A percentile compares a stretch with the other conserved stretches of the same genome.
Conservation (phyloP, 2,329 filamentous ascomycete genomes). For the Xylariaceae sp. region DNA sequence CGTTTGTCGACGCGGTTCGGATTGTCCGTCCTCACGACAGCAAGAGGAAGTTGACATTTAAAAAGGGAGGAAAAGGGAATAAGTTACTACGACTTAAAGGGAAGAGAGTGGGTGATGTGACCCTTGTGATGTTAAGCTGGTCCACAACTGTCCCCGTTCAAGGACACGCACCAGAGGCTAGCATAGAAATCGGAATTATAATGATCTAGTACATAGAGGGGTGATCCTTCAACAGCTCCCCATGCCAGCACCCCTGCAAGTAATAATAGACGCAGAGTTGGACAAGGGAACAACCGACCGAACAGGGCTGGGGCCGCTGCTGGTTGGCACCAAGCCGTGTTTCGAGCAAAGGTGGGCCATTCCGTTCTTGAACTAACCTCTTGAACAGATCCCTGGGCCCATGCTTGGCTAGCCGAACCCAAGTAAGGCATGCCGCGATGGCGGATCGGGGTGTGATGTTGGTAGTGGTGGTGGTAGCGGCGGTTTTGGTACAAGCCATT, state of each 20-base stretch:
- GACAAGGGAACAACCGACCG: constrained; percentile 31
- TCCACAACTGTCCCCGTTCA: constrained; percentile 17
- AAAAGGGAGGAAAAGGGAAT: constrained; percentile 18
- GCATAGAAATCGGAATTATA: constrained; percentile 45
- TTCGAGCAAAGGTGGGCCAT: constrained; percentile 27
- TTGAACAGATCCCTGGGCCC: constrained; percentile 27
- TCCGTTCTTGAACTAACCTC: constrained; percentile 15
- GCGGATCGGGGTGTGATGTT: constrained; percentile 24
- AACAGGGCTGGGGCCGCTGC: constrained; percentile 32
- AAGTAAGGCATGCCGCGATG: constrained; percentile 26
- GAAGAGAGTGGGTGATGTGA: constrained; percentile 23
- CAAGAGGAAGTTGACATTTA: too few species aligned
- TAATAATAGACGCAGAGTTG: constrained; percentile 29
- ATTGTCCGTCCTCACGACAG: too few species aligned
- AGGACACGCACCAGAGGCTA: constrained; percentile 12
- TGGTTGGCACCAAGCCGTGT: constrained; percentile 30
- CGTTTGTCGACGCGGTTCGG: too few species aligned
- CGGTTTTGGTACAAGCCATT: too few species aligned
- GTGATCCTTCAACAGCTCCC: constrained; percentile 30
- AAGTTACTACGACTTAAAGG: constrained; percentile 26
- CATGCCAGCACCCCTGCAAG: constrained; percentile 33
- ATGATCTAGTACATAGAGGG: constrained; percentile 45
- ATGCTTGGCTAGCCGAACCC: constrained; percentile 19
- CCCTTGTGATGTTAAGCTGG: constrained; percentile 22
- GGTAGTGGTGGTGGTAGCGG: constrained; percentile 12